Conservation (phyloP, 805 yeast genomes). For the Kazachstania taianensis region DNA sequence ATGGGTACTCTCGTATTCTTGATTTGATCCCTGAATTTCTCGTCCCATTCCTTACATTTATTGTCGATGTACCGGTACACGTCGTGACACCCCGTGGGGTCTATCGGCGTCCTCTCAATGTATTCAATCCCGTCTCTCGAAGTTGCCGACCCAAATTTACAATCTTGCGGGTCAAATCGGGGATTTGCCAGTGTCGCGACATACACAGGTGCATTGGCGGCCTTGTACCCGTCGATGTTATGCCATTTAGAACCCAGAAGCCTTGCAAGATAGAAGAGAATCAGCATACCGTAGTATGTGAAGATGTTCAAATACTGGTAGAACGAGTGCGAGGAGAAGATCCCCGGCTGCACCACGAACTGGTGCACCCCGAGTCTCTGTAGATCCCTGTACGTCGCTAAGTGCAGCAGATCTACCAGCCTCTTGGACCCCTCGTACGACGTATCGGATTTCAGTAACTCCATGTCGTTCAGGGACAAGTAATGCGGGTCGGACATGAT, state of each 20-base stretch:
- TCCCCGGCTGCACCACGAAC: constrained; percentile 88
- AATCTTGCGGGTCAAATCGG: constrained; percentile 34
- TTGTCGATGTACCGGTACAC: constrained; percentile 54
- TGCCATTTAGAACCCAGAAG: constrained; percentile 80
- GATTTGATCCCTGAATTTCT: constrained; percentile 62
- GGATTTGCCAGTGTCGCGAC: constrained; percentile 49
- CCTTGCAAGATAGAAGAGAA: constrained; percentile 76
- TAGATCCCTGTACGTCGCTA: constrained; percentile 51
- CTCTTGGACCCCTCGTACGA: constrained; percentile 92
- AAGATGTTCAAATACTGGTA: constrained; percentile 64
- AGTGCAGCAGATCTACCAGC: constrained; percentile 71
- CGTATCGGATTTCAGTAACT: constrained; percentile 48
- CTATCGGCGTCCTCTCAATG: constrained; percentile 46
- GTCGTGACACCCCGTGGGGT: constrained; percentile 53
- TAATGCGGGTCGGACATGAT: constrained; percentile 69
- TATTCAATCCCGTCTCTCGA: constrained; percentile 55
- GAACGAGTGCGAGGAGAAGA: constrained; percentile 76
- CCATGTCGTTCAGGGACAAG: constrained; percentile 65
- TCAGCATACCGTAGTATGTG: constrained; percentile 77
- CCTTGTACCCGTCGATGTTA: constrained; percentile 77
- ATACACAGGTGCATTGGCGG: constrained; percentile 78
- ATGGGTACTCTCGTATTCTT: constrained; percentile 35
- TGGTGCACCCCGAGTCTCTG: constrained; percentile 48
- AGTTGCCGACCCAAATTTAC: constrained; percentile 68
- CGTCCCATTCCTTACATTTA: constrained; percentile 62